These are phyloP conservation scores for Exophiala spinifera DNA, from an alignment of 2,329 filamentous ascomycete genomes.

Conservation along the genomic window DNA sequence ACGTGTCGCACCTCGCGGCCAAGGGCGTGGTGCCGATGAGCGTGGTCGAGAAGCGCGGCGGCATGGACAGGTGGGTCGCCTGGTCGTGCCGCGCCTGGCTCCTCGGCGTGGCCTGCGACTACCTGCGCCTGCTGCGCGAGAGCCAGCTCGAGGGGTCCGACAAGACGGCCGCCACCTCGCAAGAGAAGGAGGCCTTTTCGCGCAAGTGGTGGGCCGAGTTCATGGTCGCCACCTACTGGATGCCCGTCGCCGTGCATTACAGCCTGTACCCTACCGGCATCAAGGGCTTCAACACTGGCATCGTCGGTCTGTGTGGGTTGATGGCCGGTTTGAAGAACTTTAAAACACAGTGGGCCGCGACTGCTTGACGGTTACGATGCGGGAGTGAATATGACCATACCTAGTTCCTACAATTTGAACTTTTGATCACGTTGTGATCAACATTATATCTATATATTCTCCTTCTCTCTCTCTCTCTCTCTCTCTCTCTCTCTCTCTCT, in stretches of 20 bases:
- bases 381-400: too few relatives aligned
- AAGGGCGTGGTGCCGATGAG: constrained; percentile 64
- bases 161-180: constrained; percentile 14
- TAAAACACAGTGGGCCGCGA: constrained; percentile 45
- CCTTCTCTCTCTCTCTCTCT: too few relatives aligned
- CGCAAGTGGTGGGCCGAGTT: constrained; percentile 31
- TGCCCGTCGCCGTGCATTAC: constrained; percentile 82
- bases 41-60: constrained; percentile 40
- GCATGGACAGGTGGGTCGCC: constrained; percentile 58
- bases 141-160: constrained; percentile 25
- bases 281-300: constrained; percentile 51
- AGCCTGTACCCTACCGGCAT: constrained; percentile 62
- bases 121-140: constrained; percentile 60
- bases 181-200: constrained; percentile 30
- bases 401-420: too few relatives aligned
- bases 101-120: constrained; percentile 71
- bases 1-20: constrained; percentile 70
- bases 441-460: too few relatives aligned
- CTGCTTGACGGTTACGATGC: constrained; percentile 25
- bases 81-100: constrained; percentile 81
- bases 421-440: too few relatives aligned
- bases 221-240: constrained; percentile 51
- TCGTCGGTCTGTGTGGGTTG: constrained; percentile 58
- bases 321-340: constrained; percentile 47
- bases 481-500: too few relatives aligned